Evolutionary conservation across 768 basidiomycete species (phyloP).

Genomic region (Dacryopinax spathularia): DNA sequence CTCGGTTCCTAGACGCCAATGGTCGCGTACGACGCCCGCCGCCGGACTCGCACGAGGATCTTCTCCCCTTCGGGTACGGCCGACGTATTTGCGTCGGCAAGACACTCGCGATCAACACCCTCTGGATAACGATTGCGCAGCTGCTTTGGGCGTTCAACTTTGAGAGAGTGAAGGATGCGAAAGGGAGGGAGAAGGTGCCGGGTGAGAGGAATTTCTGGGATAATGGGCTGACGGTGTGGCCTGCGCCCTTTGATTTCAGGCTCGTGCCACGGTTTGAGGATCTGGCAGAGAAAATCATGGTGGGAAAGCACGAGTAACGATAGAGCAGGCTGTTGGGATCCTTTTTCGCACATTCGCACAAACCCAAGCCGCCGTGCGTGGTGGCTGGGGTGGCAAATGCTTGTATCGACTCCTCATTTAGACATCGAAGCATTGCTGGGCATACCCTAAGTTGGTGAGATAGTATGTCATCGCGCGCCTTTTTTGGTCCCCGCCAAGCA

Average conservation of each 20-base stretch:
- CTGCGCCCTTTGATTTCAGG: not conserved
- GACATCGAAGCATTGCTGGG: no score
- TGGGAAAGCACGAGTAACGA: not conserved
- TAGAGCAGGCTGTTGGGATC: not conserved
- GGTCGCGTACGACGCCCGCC: not conserved
- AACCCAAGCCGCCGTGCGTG: no score
- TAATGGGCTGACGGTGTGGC: not conserved
- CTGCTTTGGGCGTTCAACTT: constrained; percentile 10
- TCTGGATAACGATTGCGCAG: constrained; percentile 3
- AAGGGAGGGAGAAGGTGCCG: not conserved
- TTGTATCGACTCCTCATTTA: no score
- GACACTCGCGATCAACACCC: constrained; percentile 1
- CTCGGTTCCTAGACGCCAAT: not conserved
- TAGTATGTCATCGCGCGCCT: no score
- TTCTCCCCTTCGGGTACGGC: constrained; percentile 7
- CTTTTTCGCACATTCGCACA: no score
- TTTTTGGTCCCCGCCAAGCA: no score
- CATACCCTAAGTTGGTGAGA: no score
- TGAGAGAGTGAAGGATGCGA: not conserved
- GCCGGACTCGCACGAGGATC: not conserved
- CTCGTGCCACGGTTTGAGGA: not conserved
- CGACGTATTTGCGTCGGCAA: constrained; percentile 7
- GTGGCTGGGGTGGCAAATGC: no score
- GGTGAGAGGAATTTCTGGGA: not conserved
- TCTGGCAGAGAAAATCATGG: not conserved